Conservation (phyloP, 177 flowering plant species). For the Vitis hybrid region DNA sequence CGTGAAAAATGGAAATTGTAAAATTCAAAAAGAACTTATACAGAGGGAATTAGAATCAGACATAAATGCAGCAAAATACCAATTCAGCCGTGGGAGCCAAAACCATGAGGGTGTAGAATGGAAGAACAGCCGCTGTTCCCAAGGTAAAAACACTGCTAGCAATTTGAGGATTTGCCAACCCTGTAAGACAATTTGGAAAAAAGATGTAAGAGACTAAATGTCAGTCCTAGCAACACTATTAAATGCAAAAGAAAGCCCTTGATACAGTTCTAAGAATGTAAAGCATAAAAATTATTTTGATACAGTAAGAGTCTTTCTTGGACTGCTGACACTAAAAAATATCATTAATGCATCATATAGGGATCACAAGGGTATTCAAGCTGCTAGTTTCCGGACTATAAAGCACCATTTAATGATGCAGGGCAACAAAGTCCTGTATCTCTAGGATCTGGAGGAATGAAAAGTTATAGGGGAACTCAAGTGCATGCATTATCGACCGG, state of each 20-base stretch:
- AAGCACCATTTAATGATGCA: too few species aligned
- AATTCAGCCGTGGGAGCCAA: constrained; percentile 79
- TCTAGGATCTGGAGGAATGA: too few species aligned
- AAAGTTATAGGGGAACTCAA: too few species aligned
- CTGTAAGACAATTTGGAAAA: constrained; percentile 35
- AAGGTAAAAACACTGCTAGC: constrained; percentile 70
- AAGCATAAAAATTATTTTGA: not conserved
- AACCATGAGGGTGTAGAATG: constrained; percentile 92
- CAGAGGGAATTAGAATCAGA: not conserved
- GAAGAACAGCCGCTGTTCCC: constrained; percentile 92
- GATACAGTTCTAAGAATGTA: not conserved
- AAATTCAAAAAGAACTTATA: not conserved
- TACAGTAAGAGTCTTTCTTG: not conserved
- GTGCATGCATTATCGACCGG: too few species aligned
- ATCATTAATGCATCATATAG: not conserved
- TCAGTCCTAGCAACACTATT: not conserved
- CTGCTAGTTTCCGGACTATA: too few species aligned
- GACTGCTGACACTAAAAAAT: not conserved
- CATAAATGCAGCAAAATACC: constrained; percentile 29
- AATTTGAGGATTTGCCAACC: constrained; percentile 65
- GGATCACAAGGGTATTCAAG: too few species aligned
- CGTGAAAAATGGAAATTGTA: not conserved
- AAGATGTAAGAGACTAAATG: not conserved
- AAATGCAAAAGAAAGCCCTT: not conserved
- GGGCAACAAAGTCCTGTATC: too few species aligned